Conservation (phyloP, 805 yeast species). For the Saccharomycopsis capsularis region DNA sequence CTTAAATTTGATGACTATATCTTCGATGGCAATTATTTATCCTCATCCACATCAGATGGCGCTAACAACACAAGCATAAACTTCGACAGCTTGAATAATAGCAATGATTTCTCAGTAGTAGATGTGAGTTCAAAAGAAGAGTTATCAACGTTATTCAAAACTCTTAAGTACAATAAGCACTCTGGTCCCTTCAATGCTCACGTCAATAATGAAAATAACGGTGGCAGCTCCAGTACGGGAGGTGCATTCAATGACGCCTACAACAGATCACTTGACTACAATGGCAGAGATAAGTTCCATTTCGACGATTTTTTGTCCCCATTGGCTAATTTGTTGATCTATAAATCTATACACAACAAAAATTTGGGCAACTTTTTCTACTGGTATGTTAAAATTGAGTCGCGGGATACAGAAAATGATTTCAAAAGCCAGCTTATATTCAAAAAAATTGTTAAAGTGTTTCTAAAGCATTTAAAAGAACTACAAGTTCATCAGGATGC, state of each 20-base stretch:
- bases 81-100: not conserved
- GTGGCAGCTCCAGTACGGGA: not conserved
- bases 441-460: slow-evolving; percentile 41
- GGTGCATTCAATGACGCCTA: not conserved
- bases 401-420: slow-evolving; percentile 52
- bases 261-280: not conserved
- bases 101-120: slow-evolving; percentile 1
- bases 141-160: slow-evolving; percentile 3
- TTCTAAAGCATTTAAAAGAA: slow-evolving; percentile 27
- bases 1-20: slow-evolving; percentile 61
- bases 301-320: slow-evolving; percentile 40
- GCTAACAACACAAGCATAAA: not conserved
- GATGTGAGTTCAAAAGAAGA: slow-evolving; percentile 8
- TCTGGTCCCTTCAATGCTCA: slow-evolving; percentile 6
- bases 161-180: slow-evolving; percentile 12
- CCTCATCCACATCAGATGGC: too few relatives aligned
- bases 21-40: slow-evolving; percentile 1
- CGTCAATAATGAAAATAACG: not conserved
- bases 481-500: slow-evolving; percentile 1
- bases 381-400: slow-evolving; percentile 89
- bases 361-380: slow-evolving; percentile 75
- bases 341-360: slow-evolving; percentile 57
- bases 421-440: slow-evolving; percentile 27
- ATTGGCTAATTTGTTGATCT: slow-evolving; percentile 66
- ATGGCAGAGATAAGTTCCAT: not conserved